Base-by-base conservation (phyloP, 2,329 filamentous ascomycete species). In the Xylariaceae sp. region DNA sequence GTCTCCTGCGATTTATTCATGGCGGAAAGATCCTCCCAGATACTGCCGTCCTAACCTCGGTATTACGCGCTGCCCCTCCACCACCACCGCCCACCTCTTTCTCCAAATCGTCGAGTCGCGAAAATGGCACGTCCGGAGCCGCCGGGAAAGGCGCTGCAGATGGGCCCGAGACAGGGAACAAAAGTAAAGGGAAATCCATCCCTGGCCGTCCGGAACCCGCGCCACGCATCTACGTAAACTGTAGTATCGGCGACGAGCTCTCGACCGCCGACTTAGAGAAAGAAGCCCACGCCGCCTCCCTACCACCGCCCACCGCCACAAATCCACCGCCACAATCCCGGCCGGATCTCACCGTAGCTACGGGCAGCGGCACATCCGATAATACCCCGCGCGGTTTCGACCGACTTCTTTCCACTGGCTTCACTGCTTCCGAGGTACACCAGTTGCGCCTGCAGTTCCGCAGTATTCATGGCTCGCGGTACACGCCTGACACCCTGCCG, bases 401-500 rank as follows among this genome's bases (percentile, higher is more conserved):
- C 69, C 81, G 94, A 4, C 79, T 97, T 2, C 80, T 96, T 0
- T 76, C 80, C 3, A 82, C 90, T 0, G 92, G 92, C 31, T 95
- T 99, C 73, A 89, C 88, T 0, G 68, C 85, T 0, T 80, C 87
- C 2, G 94, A 99, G 71, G 86, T 99, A 11, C 85, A 90, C 48
- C 85, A 87, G 47, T 79, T 99, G 11, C 84, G 94, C 26, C 83
- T 91, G 27, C 92, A 97, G 70, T 99, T 97, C 72, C 81, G 89
- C 43, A 86, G 87, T 44, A 88, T 96, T 59, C 88, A 95, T 66
- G 83, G 87, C 32, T 82, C 87, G 60, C 86, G 87, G 30, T 89
- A 89, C 68, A 95, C 91, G 0, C 90, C 90, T 0, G 91, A 96
- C 68, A 88, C 88, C 0, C 89, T 96, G 86, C 92, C 92, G 1